A percentile compares a stretch with the other conserved stretches of the same genome.
These are phyloP conservation scores for Gaultheria prostrata DNA, from an alignment of 148 eudicot species.

Conservation along the genomic window DNA sequence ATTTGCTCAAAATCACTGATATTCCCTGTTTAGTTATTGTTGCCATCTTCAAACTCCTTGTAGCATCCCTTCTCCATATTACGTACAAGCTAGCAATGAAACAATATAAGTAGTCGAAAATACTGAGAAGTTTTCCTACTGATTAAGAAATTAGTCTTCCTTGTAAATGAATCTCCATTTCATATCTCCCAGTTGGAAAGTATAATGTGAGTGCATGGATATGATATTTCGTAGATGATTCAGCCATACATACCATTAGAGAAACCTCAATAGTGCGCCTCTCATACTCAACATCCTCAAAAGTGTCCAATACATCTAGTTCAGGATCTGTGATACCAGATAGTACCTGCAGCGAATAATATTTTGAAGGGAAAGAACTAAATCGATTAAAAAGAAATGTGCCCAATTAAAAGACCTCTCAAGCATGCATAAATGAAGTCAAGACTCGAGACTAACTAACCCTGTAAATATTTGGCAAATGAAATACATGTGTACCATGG, in stretches of 20 bases:
- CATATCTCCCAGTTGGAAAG: neutral
- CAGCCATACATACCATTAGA: constrained; percentile 32
- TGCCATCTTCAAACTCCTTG: neutral
- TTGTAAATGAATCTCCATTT: constrained; percentile 9
- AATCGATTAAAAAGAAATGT: neutral
- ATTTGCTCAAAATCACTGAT: neutral
- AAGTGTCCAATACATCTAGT: constrained; percentile 27
- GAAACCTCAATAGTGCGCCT: constrained; percentile 27
- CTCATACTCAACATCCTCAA: constrained; percentile 35
- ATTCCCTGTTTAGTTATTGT: constrained; percentile 1
- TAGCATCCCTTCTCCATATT: neutral
- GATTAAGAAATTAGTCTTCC: neutral
- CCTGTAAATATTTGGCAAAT: neutral
- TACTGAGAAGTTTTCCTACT: neutral
- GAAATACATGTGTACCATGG: neutral
- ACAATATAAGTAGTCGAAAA: neutral
- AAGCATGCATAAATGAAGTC: neutral
- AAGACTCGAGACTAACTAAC: neutral
- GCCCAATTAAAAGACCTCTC: neutral
- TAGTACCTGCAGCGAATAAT: constrained; percentile 19
- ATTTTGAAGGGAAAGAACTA: neutral
- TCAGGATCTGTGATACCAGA: constrained; percentile 29
- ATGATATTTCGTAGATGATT: neutral
- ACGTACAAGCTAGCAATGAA: neutral
- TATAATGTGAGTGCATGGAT: neutral